Conservation (phyloP, 2,329 filamentous ascomycete genomes). For the Helicocarpus griseus region DNA sequence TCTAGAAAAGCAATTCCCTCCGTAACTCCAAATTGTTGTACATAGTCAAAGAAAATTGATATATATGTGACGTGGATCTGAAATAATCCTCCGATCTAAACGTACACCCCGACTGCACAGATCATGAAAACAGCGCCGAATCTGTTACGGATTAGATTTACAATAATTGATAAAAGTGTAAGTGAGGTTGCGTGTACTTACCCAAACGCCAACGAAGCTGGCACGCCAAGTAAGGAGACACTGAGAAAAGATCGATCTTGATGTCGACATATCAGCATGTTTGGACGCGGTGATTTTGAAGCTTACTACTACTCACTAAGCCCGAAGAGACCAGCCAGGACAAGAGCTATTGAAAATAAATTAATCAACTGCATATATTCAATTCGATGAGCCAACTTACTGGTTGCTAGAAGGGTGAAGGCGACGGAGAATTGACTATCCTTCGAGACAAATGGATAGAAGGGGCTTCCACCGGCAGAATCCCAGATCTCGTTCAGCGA, state of each 20-base stretch:
- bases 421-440: slow-evolving; percentile 73
- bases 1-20: slow-evolving; percentile 23
- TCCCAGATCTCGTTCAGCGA: slow-evolving; percentile 88
- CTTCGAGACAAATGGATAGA: slow-evolving; percentile 70
- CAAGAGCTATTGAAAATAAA: slow-evolving; percentile 41
- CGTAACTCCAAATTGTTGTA: slow-evolving; percentile 26
- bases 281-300: neutral
- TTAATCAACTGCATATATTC: neutral
- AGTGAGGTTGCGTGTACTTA: slow-evolving; percentile 42
- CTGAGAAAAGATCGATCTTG: slow-evolving; percentile 73
- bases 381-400: slow-evolving; percentile 27
- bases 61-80: neutral
- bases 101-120: slow-evolving; percentile 96
- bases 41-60: slow-evolving; percentile 17
- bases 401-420: slow-evolving; percentile 63
- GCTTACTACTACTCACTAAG: slow-evolving; percentile 54
- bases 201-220: slow-evolving; percentile 83
- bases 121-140: slow-evolving; percentile 98
- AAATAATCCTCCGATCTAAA: slow-evolving; percentile 45
- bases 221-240: slow-evolving; percentile 68
- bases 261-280: neutral
- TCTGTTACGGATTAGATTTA: slow-evolving; percentile 37
- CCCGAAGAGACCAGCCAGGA: slow-evolving; percentile 69
- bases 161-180: slow-evolving; percentile 6
- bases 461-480: slow-evolving; percentile 79